Evolutionary conservation across 768 basidiomycete species (phyloP).

Genomic region (Myochromella boudieri): DNA sequence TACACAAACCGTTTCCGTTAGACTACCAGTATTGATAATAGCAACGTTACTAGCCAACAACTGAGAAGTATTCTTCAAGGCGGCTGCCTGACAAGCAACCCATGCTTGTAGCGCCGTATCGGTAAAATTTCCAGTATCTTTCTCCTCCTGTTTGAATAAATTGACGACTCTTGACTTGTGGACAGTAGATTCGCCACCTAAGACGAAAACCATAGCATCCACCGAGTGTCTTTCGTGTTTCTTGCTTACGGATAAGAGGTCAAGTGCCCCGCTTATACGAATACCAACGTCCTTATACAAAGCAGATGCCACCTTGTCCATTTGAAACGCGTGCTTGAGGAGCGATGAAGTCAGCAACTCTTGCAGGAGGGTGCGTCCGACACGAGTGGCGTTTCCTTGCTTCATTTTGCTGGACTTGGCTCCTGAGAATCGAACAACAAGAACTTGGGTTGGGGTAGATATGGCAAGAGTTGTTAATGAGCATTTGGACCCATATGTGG

Average conservation of each 20-base stretch:
- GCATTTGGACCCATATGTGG: constrained; percentile 35
- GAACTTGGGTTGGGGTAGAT: constrained; percentile 30
- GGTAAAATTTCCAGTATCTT: constrained; percentile 6
- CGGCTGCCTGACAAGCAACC: constrained; percentile 39
- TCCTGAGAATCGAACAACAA: constrained; percentile 31
- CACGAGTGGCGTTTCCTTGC: neutral
- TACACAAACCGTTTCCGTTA: constrained; percentile 28
- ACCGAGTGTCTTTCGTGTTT: constrained; percentile 28
- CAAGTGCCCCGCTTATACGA: constrained; percentile 34
- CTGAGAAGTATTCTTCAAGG: constrained; percentile 18
- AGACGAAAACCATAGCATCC: constrained; percentile 29
- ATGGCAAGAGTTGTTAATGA: constrained; percentile 38
- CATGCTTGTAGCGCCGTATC: constrained; percentile 43
- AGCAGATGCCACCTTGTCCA: constrained; percentile 44
- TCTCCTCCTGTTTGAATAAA: constrained; percentile 31
- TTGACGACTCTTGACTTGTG: constrained; percentile 22
- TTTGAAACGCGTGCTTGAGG: constrained; percentile 40
- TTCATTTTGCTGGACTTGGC: constrained; percentile 12
- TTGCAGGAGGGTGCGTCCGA: constrained; percentile 25
- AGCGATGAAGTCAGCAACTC: constrained; percentile 25
- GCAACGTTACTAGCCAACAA: constrained; percentile 9
- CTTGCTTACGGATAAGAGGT: constrained; percentile 38
- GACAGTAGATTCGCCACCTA: constrained; percentile 36
- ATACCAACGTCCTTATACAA: constrained; percentile 39
- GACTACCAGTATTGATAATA: constrained; percentile 23